Evolutionary conservation across 371 early-diverging fungal species (phyloP), one percentile per base, ranked within the genome.

Genomic region (Fennellomyces sp.): DNA sequence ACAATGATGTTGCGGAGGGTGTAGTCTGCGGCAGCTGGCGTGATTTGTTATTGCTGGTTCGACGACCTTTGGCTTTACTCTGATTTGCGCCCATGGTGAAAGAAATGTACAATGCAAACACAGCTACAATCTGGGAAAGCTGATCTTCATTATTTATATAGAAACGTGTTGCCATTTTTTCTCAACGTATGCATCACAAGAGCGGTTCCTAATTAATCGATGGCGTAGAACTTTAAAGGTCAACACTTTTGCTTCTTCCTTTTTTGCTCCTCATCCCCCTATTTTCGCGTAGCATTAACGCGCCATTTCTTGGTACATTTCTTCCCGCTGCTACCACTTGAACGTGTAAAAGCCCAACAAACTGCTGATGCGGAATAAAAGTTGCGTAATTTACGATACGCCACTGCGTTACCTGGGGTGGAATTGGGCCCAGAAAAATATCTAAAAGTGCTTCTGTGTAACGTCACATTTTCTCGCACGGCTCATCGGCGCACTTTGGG

Each of bases 51-150:
- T 57, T 13, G 13, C 21, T 23, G 31, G 21, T 25, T 23, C 41
- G 51, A 23, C 52, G 51, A 29, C 38, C 30, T 39, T 38, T 56
- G 3, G 30, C 33, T 49, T 54, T 57, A 33, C 64, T 64, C 19
- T 64, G 58, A 10, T 52, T 42, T 31, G 47, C 48, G 13, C 64
- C 64, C 64, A 64, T 64, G n/a, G 12, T 47, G 26, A 42, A 42
- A 42, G n/a, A 42, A 42, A 19, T 15, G 19, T 45, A 45, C 45
- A 45, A 45, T 45, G 45, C 45, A 45, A 45, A 45, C 45, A 45
- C 17, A 19, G 23, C 7, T 23, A 45, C 45, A 45, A 23, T 45
- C 12, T 21, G 19, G 45, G 45, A n/a, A 45, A 45, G n/a, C 5
- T 25, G 45, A 45, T 45, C 45, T 23, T 6, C n/a, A 21, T 4